Percentiles rank a stretch among this genome's conserved stretches.
These are phyloP conservation scores for Irpex sp. DNA, from an alignment of 1,284 basidiomycete species.

Conservation along the genomic window DNA sequence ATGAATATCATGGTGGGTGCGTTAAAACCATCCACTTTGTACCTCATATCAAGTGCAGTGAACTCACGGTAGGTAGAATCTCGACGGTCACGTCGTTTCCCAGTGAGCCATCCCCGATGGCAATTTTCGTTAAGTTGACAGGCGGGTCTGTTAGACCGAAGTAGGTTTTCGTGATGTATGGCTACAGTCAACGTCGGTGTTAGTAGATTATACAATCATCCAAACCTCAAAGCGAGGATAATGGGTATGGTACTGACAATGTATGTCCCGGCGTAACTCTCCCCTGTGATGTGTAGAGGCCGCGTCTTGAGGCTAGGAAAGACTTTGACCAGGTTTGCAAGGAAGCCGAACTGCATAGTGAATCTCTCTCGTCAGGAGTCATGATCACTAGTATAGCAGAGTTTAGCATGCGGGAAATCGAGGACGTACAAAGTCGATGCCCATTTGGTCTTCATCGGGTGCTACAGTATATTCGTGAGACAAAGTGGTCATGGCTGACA, in stretches of 20 bases:
- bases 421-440: conserved; percentile 58
- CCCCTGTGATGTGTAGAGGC: conserved; percentile 29
- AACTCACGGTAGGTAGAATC: conserved; percentile 48
- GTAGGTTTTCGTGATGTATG: conserved; percentile 71
- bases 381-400: background rate
- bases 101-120: conserved; percentile 66
- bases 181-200: conserved; percentile 32
- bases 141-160: conserved; percentile 61
- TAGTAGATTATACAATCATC: too few species aligned
- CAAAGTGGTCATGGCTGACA: background rate
- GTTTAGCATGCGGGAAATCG: background rate
- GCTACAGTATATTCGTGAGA: conserved; percentile 32
- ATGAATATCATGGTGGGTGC: background rate
- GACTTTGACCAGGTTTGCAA: conserved; percentile 27
- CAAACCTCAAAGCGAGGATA: too few species aligned
- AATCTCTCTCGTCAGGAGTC: too few species aligned
- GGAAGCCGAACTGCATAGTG: conserved; percentile 19
- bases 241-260: conserved; percentile 32
- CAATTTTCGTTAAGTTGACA: conserved; percentile 62
- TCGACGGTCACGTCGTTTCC: conserved; percentile 44
- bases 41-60: too few species aligned
- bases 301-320: conserved; percentile 29
- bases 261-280: conserved; percentile 32
- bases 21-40: too few species aligned
- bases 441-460: conserved; percentile 65